Conservation (phyloP, 768 basidiomycete species). For the Hypholoma sublateritium region DNA sequence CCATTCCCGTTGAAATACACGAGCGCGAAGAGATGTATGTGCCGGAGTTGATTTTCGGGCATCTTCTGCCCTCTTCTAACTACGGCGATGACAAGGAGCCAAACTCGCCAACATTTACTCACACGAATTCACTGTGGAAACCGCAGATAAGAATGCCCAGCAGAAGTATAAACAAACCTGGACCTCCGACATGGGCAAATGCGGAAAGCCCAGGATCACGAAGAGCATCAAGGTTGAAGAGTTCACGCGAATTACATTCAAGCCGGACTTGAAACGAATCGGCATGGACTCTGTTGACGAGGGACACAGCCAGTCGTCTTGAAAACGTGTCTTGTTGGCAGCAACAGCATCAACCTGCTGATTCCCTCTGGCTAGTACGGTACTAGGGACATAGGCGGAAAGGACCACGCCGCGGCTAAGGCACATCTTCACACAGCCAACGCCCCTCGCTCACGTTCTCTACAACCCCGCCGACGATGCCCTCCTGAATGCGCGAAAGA, state of each 20-base stretch:
- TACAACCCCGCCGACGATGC: slow-evolving; percentile 87
- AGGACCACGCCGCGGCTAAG: slow-evolving; percentile 95
- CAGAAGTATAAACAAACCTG: slow-evolving; percentile 97
- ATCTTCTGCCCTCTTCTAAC: slow-evolving; percentile 92
- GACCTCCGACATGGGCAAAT: slow-evolving; percentile 89
- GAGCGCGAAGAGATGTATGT: slow-evolving; percentile 92
- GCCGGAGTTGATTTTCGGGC: slow-evolving; percentile 96
- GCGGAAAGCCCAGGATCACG: slow-evolving; percentile 89
- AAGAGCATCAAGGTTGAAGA: slow-evolving; percentile 87
- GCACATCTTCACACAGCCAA: slow-evolving; percentile 90
- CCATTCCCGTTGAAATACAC: slow-evolving; percentile 97
- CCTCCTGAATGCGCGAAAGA: slow-evolving; percentile 81
- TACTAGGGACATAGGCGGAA: slow-evolving; percentile 90
- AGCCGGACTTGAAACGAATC: slow-evolving; percentile 88
- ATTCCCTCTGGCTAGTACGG: slow-evolving; percentile 93
- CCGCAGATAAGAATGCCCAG: slow-evolving; percentile 80
- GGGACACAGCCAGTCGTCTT: slow-evolving; percentile 86
- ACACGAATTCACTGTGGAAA: slow-evolving; percentile 92
- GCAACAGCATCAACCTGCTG: slow-evolving; percentile 91
- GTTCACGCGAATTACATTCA: slow-evolving; percentile 91
- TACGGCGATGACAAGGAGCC: slow-evolving; percentile 98
- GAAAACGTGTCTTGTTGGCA: slow-evolving; percentile 94
- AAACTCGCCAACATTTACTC: slow-evolving; percentile 99
- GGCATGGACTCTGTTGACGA: slow-evolving; percentile 92
- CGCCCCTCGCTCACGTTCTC: slow-evolving; percentile 68